These are phyloP conservation scores for Tilletiopsis washingtonensis DNA, from an alignment of 1,284 basidiomycete species.

Conservation along the genomic window DNA sequence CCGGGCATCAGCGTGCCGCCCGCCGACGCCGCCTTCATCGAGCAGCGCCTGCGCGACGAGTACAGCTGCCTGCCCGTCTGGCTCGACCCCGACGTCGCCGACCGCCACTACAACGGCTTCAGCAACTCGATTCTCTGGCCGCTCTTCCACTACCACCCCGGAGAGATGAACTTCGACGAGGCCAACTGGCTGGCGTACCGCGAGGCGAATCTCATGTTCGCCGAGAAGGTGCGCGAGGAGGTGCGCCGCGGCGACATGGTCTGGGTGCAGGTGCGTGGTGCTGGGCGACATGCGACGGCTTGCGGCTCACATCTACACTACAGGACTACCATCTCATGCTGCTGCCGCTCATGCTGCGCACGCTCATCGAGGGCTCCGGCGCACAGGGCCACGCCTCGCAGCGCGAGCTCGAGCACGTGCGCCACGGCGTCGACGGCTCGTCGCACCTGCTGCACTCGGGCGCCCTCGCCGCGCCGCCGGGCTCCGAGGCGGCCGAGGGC, in stretches of 20 bases:
- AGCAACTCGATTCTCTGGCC: conserved; percentile 99
- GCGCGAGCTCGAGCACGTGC: conserved; percentile 36
- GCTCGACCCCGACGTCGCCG: conserved; percentile 91
- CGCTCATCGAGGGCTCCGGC: conserved; percentile 61
- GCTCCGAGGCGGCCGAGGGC: neutral
- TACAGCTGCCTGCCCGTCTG: conserved; percentile 97
- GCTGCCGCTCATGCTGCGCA: conserved; percentile 84
- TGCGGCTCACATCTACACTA: neutral
- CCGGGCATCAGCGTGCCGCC: conserved; percentile 38
- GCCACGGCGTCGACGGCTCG: conserved; percentile 37
- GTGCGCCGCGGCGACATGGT: conserved; percentile 75
- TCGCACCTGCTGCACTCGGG: conserved; percentile 28
- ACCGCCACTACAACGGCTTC: conserved; percentile 95
- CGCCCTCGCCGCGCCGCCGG: conserved; percentile 26
- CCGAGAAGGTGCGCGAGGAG: conserved; percentile 72
- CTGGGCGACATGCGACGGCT: neutral
- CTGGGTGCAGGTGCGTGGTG: conserved; percentile 60
- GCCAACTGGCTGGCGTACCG: conserved; percentile 96
- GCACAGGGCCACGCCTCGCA: conserved; percentile 50
- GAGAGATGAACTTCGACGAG: conserved; percentile 91
- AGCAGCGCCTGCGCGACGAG: conserved; percentile 70
- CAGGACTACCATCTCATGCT: conserved; percentile 66
- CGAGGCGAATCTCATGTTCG: conserved; percentile 91
- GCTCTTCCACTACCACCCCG: conserved; percentile 85
- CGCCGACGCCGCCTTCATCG: conserved; percentile 38